Conservation (phyloP, 768 basidiomycete species). For the Chiua virens region DNA sequence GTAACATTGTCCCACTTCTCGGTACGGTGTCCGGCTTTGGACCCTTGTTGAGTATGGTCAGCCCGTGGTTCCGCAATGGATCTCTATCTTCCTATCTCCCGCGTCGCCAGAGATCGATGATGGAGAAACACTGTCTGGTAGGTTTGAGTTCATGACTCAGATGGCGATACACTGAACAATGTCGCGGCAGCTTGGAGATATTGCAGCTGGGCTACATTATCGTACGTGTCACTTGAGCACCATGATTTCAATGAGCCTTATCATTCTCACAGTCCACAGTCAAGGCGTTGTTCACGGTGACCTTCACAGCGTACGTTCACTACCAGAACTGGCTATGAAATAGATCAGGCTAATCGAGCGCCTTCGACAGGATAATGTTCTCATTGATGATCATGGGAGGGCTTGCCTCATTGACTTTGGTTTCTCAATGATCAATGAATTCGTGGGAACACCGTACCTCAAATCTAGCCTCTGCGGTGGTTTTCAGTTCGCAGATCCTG, state of each 20-base stretch:
- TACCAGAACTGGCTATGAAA: background rate
- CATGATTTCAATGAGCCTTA: background rate
- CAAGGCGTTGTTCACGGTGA: slow-evolving; percentile 34
- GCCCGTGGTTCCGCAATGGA: slow-evolving; percentile 32
- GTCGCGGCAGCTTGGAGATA: slow-evolving; percentile 17
- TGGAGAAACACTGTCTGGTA: slow-evolving; percentile 11
- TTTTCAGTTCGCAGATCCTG: slow-evolving; percentile 48
- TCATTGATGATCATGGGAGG: slow-evolving; percentile 38
- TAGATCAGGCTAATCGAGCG: background rate
- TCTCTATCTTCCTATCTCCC: slow-evolving; percentile 24
- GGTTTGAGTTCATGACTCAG: background rate
- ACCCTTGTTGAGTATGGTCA: slow-evolving; percentile 30
- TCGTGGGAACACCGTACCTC: slow-evolving; percentile 27
- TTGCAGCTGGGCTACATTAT: slow-evolving; percentile 22
- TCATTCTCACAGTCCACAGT: slow-evolving; percentile 18
- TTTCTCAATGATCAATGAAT: slow-evolving; percentile 29
- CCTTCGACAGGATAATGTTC: slow-evolving; percentile 37
- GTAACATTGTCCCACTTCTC: slow-evolving; percentile 31
- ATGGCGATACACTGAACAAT: background rate
- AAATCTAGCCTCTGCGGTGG: slow-evolving; percentile 38
- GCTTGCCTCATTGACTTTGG: slow-evolving; percentile 54
- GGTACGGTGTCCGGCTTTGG: slow-evolving; percentile 33
- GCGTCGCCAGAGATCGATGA: background rate
- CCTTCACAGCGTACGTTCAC: slow-evolving; percentile 32
- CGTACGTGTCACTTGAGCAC: slow-evolving; percentile 11